These are phyloP conservation scores for Decorospora gaudefroyi DNA, from an alignment of 2,329 filamentous ascomycete species.

Conservation along the genomic window DNA sequence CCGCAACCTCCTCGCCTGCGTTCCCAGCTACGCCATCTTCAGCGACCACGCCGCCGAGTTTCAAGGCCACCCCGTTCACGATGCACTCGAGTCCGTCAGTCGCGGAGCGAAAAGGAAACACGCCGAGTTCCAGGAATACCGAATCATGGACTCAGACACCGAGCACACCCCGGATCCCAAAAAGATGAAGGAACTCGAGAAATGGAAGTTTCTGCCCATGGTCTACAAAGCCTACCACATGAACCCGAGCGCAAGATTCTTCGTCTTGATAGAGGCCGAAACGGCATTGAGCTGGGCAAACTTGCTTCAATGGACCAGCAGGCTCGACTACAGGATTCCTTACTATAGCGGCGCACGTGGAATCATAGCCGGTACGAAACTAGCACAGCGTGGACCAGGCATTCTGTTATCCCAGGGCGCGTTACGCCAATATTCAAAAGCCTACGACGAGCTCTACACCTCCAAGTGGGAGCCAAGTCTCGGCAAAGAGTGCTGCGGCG, in stretches of 20 bases:
- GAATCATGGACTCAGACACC: conserved; percentile 52
- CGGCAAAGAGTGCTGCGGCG: conserved; percentile 46
- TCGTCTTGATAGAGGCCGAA: conserved; percentile 45
- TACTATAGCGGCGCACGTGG: conserved; percentile 51
- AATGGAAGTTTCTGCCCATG: conserved; percentile 63
- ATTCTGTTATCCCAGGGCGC: conserved; percentile 52
- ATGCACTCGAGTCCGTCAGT: conserved; percentile 54
- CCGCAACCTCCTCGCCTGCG: conserved; percentile 59
- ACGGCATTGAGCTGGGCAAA: conserved; percentile 46
- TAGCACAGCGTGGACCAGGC: conserved; percentile 51
- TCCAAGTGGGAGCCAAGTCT: conserved; percentile 42
- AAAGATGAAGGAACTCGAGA: conserved; percentile 58
- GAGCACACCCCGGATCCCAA: conserved; percentile 48
- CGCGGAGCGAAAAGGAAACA: conserved; percentile 43
- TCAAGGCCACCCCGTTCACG: conserved; percentile 55
- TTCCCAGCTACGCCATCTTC: conserved; percentile 61
- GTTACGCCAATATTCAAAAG: conserved; percentile 39
- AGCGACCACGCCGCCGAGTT: conserved; percentile 62
- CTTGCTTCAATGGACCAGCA: conserved; percentile 47
- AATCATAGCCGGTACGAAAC: conserved; percentile 44
- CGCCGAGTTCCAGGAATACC: conserved; percentile 59
- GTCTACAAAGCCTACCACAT: conserved; percentile 55
- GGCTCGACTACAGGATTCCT: conserved; percentile 48
- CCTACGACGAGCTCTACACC: conserved; percentile 39
- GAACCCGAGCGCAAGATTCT: conserved; percentile 35